Base-by-base conservation (phyloP, 2,329 filamentous ascomycete species). In the Diatrype stigma region DNA sequence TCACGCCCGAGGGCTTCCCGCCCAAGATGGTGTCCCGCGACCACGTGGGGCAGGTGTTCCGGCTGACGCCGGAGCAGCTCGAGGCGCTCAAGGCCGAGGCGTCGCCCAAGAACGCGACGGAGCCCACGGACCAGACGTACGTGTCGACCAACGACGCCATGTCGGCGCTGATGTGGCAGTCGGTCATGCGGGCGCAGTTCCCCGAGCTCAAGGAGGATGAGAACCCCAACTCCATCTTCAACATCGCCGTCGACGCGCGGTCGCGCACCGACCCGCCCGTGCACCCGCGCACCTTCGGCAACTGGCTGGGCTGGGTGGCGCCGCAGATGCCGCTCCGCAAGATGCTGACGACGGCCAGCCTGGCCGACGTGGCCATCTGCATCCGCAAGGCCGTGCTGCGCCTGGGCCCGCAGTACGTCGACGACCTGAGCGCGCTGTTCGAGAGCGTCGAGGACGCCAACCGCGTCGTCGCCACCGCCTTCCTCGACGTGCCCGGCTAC, bases 211-310 rank as follows among this genome's bases (percentile, higher is more conserved):
- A 67, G 30, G 62, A 60, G 5, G 61, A 67, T 28, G 62, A 60
- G 5, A 61, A 37, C 34, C 34, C 34, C 6, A 37, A 6, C 6
- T 37, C 34, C 34, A 37, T 37, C 34, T 37, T 37, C 14, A 67
- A 69, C 38, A 66, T 73, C 40, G 67, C 70, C 2, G 62, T 73
- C 32, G 66, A 73, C 50, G 67, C 65, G 3, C 65, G 70, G 3
- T 54, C 55, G n/a, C 67, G 67, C 7, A 67, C 70, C 3, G 34
- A 37, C 34, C 34, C 34, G 6, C 34, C 34, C 6, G 34, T 73
- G 2, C 66, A 71, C 47, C 63, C 66, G 2, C 58, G 62, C 2
- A 70, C 68, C 0, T 58, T 72, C 22, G 71, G 70, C 6, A 71
- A 70, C 49, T 72, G 70, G 50, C 60, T 73, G 11, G 69, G 68